Evolutionary conservation across 1,284 basidiomycete genomes (phyloP).

Genomic region (Ustilago cynodontis): DNA sequence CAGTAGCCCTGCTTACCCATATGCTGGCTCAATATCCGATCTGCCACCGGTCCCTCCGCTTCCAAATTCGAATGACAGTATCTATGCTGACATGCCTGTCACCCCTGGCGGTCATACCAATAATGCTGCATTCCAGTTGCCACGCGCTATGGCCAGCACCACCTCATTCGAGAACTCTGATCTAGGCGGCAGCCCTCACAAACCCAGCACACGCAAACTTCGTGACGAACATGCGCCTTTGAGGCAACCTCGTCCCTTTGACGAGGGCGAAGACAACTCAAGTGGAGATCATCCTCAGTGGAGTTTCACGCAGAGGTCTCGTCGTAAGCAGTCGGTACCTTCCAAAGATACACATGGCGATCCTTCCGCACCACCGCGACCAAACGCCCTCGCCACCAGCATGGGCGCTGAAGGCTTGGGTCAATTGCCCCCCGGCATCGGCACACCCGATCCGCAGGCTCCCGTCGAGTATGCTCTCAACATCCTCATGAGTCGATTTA

Average conservation of each 20-base stretch:
- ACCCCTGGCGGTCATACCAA: conserved; percentile 44
- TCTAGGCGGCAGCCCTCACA: conserved; percentile 28
- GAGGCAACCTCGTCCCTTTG: conserved; percentile 16
- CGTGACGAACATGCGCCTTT: conserved; percentile 22
- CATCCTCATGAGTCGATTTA: conserved; percentile 63
- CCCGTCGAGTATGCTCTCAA: conserved; percentile 65
- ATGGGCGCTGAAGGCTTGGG: conserved; percentile 43
- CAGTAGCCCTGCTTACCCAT: conserved; percentile 26
- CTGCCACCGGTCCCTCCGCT: conserved; percentile 54
- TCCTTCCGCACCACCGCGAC: conserved; percentile 20
- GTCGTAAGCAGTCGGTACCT: conserved; percentile 11
- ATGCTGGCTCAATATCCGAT: conserved; percentile 23
- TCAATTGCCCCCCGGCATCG: conserved; percentile 54
- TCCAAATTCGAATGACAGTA: conserved; percentile 33
- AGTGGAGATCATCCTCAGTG: conserved; percentile 48
- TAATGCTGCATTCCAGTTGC: conserved; percentile 40
- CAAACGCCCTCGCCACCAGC: conserved; percentile 38
- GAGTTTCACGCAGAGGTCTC: conserved; percentile 15
- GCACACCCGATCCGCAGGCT: conserved; percentile 44
- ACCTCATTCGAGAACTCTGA: conserved; percentile 44
- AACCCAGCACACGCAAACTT: conserved; percentile 21
- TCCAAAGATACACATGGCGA: conserved; percentile 7
- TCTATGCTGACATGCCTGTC: conserved; percentile 42
- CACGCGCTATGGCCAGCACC: conserved; percentile 47
- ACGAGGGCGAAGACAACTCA: conserved; percentile 38